phyloP scores from a whole-genome alignment of 164 flowering plant species.

The Stephania japonica region DNA sequence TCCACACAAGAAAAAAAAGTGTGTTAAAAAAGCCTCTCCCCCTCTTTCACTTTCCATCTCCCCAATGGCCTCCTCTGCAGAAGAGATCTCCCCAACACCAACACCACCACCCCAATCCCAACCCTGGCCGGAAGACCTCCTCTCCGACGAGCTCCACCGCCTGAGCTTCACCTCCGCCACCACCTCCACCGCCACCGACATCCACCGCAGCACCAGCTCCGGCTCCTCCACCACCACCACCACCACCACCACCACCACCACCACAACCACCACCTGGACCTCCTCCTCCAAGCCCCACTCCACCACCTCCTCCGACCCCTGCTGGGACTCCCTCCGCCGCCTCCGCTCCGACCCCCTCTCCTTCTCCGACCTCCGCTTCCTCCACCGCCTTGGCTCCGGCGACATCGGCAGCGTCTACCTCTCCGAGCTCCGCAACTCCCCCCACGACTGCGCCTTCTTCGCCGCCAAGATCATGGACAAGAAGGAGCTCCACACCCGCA shows the following conservation, averaged over 20 bases:
- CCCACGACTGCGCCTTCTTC: conserved; percentile 32
- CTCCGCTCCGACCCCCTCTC: conserved; percentile 21
- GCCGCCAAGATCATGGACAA: conserved; percentile 81
- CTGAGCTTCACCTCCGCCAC: conserved; percentile 67
- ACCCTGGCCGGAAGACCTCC: conserved; percentile 45
- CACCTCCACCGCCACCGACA: conserved; percentile 36
- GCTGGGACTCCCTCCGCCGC: conserved; percentile 33
- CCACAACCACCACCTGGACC: conserved; percentile 26
- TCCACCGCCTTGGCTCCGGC: conserved; percentile 65
- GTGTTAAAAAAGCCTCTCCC: background rate
- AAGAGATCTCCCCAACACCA: background rate
- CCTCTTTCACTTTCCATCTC: conserved; percentile 1
- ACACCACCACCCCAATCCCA: conserved; percentile 19
- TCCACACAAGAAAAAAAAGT: background rate
- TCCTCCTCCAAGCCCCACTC: conserved; percentile 23
- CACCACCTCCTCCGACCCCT: conserved; percentile 22
- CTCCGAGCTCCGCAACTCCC: conserved; percentile 36
- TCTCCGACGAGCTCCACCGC: conserved; percentile 60
- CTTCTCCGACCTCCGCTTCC: conserved; percentile 50
- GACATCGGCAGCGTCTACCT: conserved; percentile 84
- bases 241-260: conserved; percentile 23
- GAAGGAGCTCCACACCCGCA: conserved; percentile 46
- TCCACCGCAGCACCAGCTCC: conserved; percentile 52
- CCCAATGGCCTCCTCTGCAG: background rate
- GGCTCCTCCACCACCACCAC: conserved; percentile 44